Percentiles rank a stretch among this genome's conserved stretches.
Conservation (phyloP, 2,329 filamentous ascomycete species). For the Byssochlamys sp. region DNA sequence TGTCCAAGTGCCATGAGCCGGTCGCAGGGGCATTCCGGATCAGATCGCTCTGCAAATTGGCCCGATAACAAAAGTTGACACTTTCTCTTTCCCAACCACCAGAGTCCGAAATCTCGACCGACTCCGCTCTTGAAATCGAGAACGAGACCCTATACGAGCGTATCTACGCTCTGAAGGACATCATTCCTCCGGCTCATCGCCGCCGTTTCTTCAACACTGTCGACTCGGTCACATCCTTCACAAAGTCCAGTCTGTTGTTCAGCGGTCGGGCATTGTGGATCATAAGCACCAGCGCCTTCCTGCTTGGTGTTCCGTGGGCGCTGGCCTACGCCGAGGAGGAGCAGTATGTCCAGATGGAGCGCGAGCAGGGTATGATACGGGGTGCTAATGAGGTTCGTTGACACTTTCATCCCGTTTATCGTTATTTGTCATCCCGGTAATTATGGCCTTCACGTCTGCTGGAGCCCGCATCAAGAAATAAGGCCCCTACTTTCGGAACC, state of each 20-base stretch:
- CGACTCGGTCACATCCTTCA: constrained; percentile 36
- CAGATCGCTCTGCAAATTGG: neutral
- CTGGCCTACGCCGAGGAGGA: constrained; percentile 91
- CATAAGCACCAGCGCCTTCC: constrained; percentile 74
- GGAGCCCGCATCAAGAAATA: neutral
- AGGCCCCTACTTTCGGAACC: neutral
- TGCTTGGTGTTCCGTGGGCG: constrained; percentile 87
- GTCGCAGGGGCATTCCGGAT: neutral
- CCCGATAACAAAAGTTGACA: neutral
- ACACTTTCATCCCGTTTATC: neutral
- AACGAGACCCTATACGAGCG: constrained; percentile 57
- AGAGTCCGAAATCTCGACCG: constrained; percentile 79
- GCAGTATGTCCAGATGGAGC: constrained; percentile 93
- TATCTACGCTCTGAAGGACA: constrained; percentile 63
- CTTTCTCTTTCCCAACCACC: neutral
- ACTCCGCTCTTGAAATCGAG: constrained; percentile 55
- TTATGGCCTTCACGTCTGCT: neutral
- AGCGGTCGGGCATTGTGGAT: constrained; percentile 85
- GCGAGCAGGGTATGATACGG: constrained; percentile 93
- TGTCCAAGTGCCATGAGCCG: neutral
- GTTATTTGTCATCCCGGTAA: neutral
- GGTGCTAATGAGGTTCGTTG: constrained; percentile 64
- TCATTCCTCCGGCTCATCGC: constrained; percentile 63
- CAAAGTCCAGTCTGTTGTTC: constrained; percentile 46
- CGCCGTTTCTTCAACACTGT: constrained; percentile 55